Conservation (phyloP, 179 eudicot genomes). For the Spergularia azorica region DNA sequence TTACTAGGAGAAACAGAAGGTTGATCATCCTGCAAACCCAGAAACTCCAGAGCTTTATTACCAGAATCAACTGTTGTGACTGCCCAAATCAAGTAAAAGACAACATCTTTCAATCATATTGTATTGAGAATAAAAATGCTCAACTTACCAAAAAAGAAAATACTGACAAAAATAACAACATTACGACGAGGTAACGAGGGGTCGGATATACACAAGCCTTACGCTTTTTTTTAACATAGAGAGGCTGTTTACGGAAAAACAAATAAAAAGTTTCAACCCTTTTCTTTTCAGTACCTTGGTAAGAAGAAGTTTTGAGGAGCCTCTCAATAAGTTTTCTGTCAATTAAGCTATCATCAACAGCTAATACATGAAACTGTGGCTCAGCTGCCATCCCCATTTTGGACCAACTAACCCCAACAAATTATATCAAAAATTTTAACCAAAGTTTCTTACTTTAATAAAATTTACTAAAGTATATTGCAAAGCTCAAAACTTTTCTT, state of each 20-base stretch:
- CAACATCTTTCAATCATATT: background rate
- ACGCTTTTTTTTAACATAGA: no score
- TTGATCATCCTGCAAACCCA: slow-evolving; percentile 61
- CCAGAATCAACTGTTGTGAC: slow-evolving; percentile 98
- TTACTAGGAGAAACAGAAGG: slow-evolving; percentile 48
- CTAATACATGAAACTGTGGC: slow-evolving; percentile 82
- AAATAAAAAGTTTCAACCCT: background rate
- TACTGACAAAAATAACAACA: background rate
- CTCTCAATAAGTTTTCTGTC: slow-evolving; percentile 87
- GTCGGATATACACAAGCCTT: no score
- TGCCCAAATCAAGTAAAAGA: slow-evolving; percentile 35
- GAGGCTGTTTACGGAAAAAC: no score
- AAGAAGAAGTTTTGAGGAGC: slow-evolving; percentile 81
- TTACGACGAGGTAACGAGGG: no score
- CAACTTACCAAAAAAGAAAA: background rate
- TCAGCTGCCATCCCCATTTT: slow-evolving; percentile 73
- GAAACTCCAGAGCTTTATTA: slow-evolving; percentile 75
- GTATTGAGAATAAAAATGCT: background rate
- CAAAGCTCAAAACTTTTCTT: background rate
- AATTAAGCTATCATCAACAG: slow-evolving; percentile 87
- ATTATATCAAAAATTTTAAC: no score
- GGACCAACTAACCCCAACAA: background rate
- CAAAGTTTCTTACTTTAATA: background rate
- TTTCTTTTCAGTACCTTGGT: slow-evolving; percentile 53
- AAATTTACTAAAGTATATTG: background rate